Percentiles rank a stretch among this genome's conserved stretches.
These are phyloP conservation scores for Geranium brycei DNA, from an alignment of 345 rosid genomes.

Conservation along the genomic window DNA sequence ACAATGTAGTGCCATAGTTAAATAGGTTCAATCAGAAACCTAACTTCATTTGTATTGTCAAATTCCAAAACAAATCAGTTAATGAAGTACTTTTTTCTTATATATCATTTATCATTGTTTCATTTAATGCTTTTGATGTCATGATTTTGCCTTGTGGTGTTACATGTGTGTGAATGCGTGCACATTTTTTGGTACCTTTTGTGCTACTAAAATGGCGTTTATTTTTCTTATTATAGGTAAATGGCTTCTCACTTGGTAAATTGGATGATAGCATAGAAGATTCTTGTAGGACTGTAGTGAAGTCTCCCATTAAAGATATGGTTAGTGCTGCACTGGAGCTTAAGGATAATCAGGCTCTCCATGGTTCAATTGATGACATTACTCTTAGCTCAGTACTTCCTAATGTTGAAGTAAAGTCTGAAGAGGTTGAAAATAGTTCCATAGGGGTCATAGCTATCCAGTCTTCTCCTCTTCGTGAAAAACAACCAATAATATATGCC, in stretches of 20 bases:
- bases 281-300: constrained; percentile 24
- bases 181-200: background rate
- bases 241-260: constrained; percentile 15
- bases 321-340: constrained; percentile 19
- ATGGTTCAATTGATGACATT: constrained; percentile 14
- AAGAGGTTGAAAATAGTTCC: constrained; percentile 21
- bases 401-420: constrained; percentile 24
- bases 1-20: background rate
- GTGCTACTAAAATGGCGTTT: background rate
- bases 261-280: constrained; percentile 20
- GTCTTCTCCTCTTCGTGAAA: constrained; percentile 14
- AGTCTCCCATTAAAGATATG: constrained; percentile 20
- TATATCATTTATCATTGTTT: background rate
- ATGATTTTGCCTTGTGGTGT: background rate
- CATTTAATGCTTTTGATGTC: too few species aligned
- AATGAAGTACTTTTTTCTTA: background rate
- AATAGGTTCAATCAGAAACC: background rate
- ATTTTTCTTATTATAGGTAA: constrained; percentile 30
- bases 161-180: background rate
- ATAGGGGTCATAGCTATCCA: constrained; percentile 16
- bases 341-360: constrained; percentile 22
- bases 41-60: background rate
- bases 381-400: constrained; percentile 17
- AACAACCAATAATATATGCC: constrained; percentile 5
- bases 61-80: background rate